Conservation (phyloP, 352 stramenopile genomes). For the Plasmopara halstedii region DNA sequence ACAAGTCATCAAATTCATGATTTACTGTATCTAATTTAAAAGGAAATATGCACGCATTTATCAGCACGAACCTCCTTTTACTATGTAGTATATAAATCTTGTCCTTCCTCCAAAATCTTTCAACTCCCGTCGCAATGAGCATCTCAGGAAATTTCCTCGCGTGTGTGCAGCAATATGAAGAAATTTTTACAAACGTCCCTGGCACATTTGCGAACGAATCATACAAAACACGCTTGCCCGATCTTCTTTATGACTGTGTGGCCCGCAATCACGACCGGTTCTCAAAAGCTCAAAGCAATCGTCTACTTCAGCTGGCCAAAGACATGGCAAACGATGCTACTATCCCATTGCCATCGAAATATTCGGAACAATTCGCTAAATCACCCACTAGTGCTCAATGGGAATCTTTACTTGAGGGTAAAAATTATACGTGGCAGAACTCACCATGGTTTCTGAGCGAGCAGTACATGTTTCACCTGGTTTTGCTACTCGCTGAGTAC, state of each 20-base stretch:
- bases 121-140: conserved; percentile 7
- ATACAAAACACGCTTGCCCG: conserved; percentile 46
- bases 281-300: conserved; percentile 21
- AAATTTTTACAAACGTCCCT: conserved; percentile 35
- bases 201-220: conserved; percentile 65
- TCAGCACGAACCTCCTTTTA: too few species aligned
- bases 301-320: conserved; percentile 34
- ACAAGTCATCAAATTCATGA: too few species aligned
- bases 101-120: too few species aligned
- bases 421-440: conserved; percentile 61
- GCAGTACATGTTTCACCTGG: conserved; percentile 68
- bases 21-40: too few species aligned
- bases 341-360: conserved; percentile 39
- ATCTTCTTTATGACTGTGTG: conserved; percentile 50
- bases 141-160: conserved; percentile 38
- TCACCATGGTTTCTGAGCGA: conserved; percentile 69
- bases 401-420: conserved; percentile 28
- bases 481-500: conserved; percentile 55
- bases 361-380: conserved; percentile 25
- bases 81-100: too few species aligned
- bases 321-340: conserved; percentile 33
- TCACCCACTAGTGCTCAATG: conserved; percentile 41
- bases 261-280: conserved; percentile 38
- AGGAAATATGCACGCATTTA: too few species aligned
- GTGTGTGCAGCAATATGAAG: conserved; percentile 27